Evolutionary conservation across 169 alveolate species (phyloP), one percentile per base, ranked within the genome.

Genomic region (Eimeria necatrix): DNA sequence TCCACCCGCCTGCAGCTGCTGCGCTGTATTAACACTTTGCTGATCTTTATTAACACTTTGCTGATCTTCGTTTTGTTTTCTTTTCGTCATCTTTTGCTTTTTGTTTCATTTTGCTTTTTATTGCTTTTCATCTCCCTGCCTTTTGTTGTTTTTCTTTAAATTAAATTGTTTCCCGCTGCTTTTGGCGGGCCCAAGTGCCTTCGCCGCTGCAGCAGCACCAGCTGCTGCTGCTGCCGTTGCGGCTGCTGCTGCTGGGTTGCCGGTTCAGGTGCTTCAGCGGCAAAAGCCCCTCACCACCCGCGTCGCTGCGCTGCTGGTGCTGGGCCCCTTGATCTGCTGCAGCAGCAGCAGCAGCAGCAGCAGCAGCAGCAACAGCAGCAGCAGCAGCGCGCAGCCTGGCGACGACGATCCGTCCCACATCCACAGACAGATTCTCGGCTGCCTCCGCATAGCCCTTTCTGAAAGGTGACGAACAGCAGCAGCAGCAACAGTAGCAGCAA

Each of bases 331-430:
- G 61, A 46, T 16, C 78, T 32, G 41, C 41, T 32, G 41, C 41
- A 32, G 41, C 41, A 32, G 41, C 41, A 32, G 41, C 41, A 32
- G 41, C 41, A 56, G 32, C 87, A 41, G 68, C 87, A 41, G 87
- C 87, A 76, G 87, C 87, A 76, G 61, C 22, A 9, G 73, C 24
- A 56, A 26, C 87, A 41, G 68, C 87, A 41, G 87, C 87, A 76
- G 87, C 87, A 76, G 61, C 24, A 10, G 14, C 32, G 61, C 46
- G 68, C 46, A 4, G 22, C 87, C 59, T 46, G 64, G 64, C 26
- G 61, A 49, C 87, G 64, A 41, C 49, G 87, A 20, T 49, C 87
- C 87, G 32, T 4, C 49, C 8, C 64, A 32, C 32, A n/a, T 76
- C 20, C 64, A 20, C 14, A 6, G 20, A 24, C 87, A 76, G 9